Evolutionary conservation across 2,329 filamentous ascomycete species (phyloP).

Genomic region (Herpomyces periplanetae): DNA sequence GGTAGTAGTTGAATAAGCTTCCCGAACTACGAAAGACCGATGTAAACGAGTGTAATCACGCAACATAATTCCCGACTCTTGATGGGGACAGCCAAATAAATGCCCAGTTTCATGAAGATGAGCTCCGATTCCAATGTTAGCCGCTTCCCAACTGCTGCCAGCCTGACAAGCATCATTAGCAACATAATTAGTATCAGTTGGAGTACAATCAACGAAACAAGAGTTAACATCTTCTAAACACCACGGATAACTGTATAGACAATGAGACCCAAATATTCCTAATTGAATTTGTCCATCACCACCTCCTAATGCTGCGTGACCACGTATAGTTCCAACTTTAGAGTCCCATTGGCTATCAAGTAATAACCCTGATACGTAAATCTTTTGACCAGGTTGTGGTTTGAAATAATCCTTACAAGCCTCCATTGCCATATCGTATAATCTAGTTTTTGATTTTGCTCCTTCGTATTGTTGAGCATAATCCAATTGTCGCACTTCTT

Average conservation of each 20-base stretch:
- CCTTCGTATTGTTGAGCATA: slow-evolving; percentile 33
- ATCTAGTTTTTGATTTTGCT: slow-evolving; percentile 25
- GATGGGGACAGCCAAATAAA: slow-evolving; percentile 55
- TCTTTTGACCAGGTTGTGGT: slow-evolving; percentile 31
- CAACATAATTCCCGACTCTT: slow-evolving; percentile 66
- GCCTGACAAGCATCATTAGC: slow-evolving; percentile 57
- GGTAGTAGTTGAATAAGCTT: slow-evolving; percentile 55
- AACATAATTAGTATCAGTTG: slow-evolving; percentile 37
- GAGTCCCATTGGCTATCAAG: slow-evolving; percentile 67
- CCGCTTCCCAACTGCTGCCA: slow-evolving; percentile 78
- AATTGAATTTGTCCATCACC: slow-evolving; percentile 30
- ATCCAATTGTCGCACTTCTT: slow-evolving; percentile 38
- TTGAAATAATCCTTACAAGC: slow-evolving; percentile 42
- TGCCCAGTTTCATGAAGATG: slow-evolving; percentile 74
- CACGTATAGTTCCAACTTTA: slow-evolving; percentile 23
- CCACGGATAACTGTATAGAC: slow-evolving; percentile 57
- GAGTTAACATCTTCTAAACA: slow-evolving; percentile 61
- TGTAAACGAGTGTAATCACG: slow-evolving; percentile 54
- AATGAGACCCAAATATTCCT: slow-evolving; percentile 69
- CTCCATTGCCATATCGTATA: slow-evolving; percentile 36
- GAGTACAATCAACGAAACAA: slow-evolving; percentile 59
- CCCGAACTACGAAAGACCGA: slow-evolving; percentile 37
- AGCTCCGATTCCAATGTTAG: slow-evolving; percentile 65
- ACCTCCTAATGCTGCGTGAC: slow-evolving; percentile 42
- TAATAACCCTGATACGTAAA: slow-evolving; percentile 52